These are phyloP conservation scores for Nemania sp. DNA, from an alignment of 2,329 filamentous ascomycete species.

Conservation along the genomic window DNA sequence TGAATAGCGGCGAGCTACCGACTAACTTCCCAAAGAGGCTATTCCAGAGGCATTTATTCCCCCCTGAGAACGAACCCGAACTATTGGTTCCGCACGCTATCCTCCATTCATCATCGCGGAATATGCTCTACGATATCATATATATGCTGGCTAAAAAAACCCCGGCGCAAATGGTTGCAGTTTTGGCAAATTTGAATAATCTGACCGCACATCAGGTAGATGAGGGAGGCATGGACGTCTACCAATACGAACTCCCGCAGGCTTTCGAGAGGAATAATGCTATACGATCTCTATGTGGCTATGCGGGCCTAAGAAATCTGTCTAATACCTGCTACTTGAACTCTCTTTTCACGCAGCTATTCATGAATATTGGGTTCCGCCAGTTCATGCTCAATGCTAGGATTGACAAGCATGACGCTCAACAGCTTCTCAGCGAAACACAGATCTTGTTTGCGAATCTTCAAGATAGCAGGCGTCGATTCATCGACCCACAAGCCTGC, in stretches of 20 bases:
- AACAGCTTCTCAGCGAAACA: constrained; percentile 79
- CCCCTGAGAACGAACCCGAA: constrained; percentile 55
- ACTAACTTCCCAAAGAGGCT: constrained; percentile 59
- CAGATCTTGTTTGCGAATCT: constrained; percentile 86
- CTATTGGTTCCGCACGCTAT: constrained; percentile 56
- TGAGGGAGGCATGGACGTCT: constrained; percentile 61
- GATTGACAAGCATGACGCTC: constrained; percentile 67
- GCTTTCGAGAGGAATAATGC: constrained; percentile 74
- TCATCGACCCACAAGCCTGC: constrained; percentile 77
- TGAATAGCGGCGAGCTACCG: constrained; percentile 38
- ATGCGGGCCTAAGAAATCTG: constrained; percentile 90
- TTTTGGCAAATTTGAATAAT: constrained; percentile 64
- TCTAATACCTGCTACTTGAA: constrained; percentile 99
- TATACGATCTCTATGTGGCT: constrained; percentile 82
- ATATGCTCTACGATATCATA: constrained; percentile 71
- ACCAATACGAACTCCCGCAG: constrained; percentile 71
- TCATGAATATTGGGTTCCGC: constrained; percentile 93
- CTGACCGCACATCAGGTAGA: constrained; percentile 62
- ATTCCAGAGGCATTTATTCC: constrained; percentile 75
- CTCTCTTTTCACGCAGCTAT: constrained; percentile 91
- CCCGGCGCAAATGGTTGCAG: constrained; percentile 58
- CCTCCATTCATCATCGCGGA: constrained; percentile 67
- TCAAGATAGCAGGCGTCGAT: constrained; percentile 83
- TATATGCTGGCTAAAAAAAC: constrained; percentile 66
- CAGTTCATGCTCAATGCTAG: constrained; percentile 80